A percentile compares a stretch with the other conserved stretches of the same genome.
These are phyloP conservation scores for Termitomyces sp. DNA, from an alignment of 768 basidiomycete genomes.

Conservation along the genomic window DNA sequence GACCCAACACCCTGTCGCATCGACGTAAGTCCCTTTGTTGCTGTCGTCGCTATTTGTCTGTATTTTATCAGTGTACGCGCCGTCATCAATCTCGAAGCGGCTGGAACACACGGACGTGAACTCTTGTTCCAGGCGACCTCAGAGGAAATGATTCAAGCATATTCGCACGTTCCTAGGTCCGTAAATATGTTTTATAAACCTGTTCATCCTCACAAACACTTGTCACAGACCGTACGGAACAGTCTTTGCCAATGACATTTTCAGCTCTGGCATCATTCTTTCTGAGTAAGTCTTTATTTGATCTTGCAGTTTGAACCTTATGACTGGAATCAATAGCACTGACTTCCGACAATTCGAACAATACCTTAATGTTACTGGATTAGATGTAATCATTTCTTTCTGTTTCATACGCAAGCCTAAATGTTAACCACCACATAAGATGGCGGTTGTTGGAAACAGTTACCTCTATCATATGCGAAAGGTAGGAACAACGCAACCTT, in stretches of 20 bases:
- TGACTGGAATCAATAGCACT: conserved; percentile 49
- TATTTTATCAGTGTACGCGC: conserved; percentile 64
- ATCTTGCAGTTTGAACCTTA: not conserved
- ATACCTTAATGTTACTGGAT: conserved; percentile 84
- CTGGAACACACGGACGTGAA: conserved; percentile 83
- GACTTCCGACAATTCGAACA: conserved; percentile 93
- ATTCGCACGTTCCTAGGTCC: conserved; percentile 76
- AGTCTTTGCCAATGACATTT: conserved; percentile 86
- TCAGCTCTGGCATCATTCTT: conserved; percentile 83
- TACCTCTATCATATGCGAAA: conserved; percentile 94
- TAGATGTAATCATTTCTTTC: conserved; percentile 56
- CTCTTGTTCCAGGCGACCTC: conserved; percentile 95
- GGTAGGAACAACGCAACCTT: conserved; percentile 30
- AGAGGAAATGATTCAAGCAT: conserved; percentile 90
- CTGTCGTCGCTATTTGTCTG: not conserved
- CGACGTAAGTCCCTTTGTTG: conserved; percentile 45
- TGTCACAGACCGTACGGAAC: conserved; percentile 73
- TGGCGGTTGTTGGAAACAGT: conserved; percentile 88
- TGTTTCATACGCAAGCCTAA: conserved; percentile 19
- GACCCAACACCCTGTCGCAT: conserved; percentile 75
- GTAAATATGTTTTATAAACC: not conserved
- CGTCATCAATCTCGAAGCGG: conserved; percentile 89
- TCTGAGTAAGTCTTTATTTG: conserved; percentile 62
- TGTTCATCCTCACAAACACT: not conserved
- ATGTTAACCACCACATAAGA: conserved; percentile 36